A percentile compares a stretch with the other conserved stretches of the same genome.
Conservation (phyloP, 2,329 filamentous ascomycete species). For the Bipolaris cookei region DNA sequence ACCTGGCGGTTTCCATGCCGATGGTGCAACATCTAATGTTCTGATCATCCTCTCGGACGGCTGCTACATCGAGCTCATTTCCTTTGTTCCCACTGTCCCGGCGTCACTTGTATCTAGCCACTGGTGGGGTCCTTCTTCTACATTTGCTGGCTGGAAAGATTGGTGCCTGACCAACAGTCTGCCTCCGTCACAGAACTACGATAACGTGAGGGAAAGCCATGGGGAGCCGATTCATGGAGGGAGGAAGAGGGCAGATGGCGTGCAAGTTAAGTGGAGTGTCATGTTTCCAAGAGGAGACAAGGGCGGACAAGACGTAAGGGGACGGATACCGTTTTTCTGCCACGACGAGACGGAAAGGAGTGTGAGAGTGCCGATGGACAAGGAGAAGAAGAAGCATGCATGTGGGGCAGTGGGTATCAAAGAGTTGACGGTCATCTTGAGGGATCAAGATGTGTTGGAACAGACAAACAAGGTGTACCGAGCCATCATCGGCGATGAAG, state of each 20-base stretch:
- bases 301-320: constrained; percentile 47
- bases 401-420: constrained; percentile 58
- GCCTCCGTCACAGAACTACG: constrained; percentile 22
- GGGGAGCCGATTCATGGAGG: constrained; percentile 59
- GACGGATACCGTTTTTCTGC: constrained; percentile 65
- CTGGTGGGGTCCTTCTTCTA: constrained; percentile 63
- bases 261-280: constrained; percentile 65
- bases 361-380: constrained; percentile 61
- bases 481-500: constrained; percentile 22
- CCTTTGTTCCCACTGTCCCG: constrained; percentile 52
- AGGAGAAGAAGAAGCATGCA: constrained; percentile 55
- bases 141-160: constrained; percentile 66
- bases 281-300: constrained; percentile 56
- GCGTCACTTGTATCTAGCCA: constrained; percentile 55
- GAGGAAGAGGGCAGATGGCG: constrained; percentile 61
- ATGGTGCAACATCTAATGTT: constrained; percentile 66
- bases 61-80: constrained; percentile 70
- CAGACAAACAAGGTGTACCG: constrained; percentile 22
- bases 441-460: constrained; percentile 20
- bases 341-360: constrained; percentile 65
- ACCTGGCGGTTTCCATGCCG: constrained; percentile 67
- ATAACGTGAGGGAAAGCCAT: constrained; percentile 51
- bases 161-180: constrained; percentile 53
- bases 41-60: constrained; percentile 69
- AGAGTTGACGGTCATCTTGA: constrained; percentile 36